phyloP scores from a whole-genome alignment of 108 stramenopile species.

The Chaetoceros muelleri region DNA sequence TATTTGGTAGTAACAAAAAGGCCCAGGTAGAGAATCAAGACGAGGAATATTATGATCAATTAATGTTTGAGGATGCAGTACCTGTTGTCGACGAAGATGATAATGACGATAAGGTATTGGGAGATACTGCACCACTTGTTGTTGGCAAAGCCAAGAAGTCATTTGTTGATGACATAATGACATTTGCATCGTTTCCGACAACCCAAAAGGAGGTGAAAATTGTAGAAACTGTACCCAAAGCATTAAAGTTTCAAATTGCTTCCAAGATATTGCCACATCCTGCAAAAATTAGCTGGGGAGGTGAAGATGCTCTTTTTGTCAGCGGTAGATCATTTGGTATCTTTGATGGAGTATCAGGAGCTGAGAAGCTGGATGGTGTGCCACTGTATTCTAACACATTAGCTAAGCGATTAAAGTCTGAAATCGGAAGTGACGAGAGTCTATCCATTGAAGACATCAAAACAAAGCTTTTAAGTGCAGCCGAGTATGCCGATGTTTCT shows the following conservation, averaged over 20 bases:
- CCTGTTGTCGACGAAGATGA: not conserved
- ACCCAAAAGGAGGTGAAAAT: constrained; percentile 8
- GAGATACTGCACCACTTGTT: constrained; percentile 3
- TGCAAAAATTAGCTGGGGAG: constrained; percentile 74
- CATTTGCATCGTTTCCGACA: constrained; percentile 19
- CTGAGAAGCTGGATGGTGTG: constrained; percentile 57
- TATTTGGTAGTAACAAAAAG: not conserved
- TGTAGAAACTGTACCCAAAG: constrained; percentile 1
- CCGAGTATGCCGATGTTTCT: constrained; percentile 41
- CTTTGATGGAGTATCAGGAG: constrained; percentile 85
- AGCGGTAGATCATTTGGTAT: constrained; percentile 70
- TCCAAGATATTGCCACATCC: constrained; percentile 68
- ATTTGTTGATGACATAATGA: constrained; percentile 23
- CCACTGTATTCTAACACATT: constrained; percentile 65
- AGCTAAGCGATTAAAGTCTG: constrained; percentile 50
- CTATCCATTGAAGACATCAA: constrained; percentile 48
- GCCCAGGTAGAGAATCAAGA: constrained; percentile 12
- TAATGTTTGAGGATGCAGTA: not conserved
- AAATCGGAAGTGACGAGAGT: constrained; percentile 7
- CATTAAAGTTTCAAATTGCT: constrained; percentile 32
- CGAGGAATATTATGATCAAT: constrained; percentile 1
- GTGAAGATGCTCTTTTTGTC: constrained; percentile 76
- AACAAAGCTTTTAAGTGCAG: constrained; percentile 37
- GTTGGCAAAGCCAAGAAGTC: constrained; percentile 3
- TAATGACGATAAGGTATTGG: not conserved